A percentile compares a stretch with the other conserved stretches of the same genome.
phyloP scores from a whole-genome alignment of 805 yeast species.

The Candida hispaniensis region DNA sequence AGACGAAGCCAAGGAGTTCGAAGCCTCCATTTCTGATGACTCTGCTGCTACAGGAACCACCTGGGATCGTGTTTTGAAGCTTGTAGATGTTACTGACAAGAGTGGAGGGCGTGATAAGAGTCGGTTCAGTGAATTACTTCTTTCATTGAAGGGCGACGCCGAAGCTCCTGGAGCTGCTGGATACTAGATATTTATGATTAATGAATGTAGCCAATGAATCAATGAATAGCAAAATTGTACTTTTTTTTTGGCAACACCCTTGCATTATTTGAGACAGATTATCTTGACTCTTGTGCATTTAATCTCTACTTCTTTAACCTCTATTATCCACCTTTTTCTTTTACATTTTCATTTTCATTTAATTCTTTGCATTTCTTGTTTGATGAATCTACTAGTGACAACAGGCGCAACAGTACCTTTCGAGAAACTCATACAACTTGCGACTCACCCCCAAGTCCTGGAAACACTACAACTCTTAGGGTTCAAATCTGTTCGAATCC shows the following conservation, averaged over 20 bases:
- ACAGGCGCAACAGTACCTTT: slow-evolving; percentile 93
- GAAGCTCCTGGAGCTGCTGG: slow-evolving; percentile 72
- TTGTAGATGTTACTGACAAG: slow-evolving; percentile 38
- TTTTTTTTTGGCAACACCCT: no score
- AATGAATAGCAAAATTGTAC: background rate
- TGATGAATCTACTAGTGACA: slow-evolving; percentile 41
- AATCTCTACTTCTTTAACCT: no score
- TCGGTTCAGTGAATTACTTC: slow-evolving; percentile 55
- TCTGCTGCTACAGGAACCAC: slow-evolving; percentile 35
- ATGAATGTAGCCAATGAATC: background rate
- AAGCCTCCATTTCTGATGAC: slow-evolving; percentile 57
- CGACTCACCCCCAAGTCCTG: slow-evolving; percentile 33
- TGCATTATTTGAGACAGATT: no score
- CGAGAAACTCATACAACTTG: slow-evolving; percentile 40
- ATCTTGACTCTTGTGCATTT: no score
- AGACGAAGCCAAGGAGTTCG: slow-evolving; percentile 58
- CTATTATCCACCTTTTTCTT: no score
- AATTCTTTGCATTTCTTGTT: background rate
- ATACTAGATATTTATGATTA: slow-evolving; percentile 29
- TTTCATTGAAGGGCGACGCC: slow-evolving; percentile 55
- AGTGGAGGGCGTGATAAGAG: slow-evolving; percentile 47
- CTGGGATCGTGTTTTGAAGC: slow-evolving; percentile 51
- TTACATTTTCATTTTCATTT: no score
- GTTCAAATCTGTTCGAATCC: slow-evolving; percentile 39
- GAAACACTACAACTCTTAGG: slow-evolving; percentile 30